phyloP scores from a whole-genome alignment of 2,329 filamentous ascomycete genomes.

The Cyphellophora europaea region DNA sequence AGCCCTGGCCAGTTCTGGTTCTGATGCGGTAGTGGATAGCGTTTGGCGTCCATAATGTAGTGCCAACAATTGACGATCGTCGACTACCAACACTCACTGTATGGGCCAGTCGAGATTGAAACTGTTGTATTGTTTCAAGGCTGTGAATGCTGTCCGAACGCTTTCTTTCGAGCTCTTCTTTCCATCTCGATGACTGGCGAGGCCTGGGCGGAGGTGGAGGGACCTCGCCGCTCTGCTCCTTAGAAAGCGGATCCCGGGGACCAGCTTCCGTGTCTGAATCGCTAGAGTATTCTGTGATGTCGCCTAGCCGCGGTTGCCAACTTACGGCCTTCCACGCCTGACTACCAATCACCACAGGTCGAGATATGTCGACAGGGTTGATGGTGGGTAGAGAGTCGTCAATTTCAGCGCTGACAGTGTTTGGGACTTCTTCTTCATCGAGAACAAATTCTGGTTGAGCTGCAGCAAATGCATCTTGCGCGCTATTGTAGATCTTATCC shows the following conservation, averaged over 20 bases:
- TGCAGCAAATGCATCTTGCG: not conserved
- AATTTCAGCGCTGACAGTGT: not conserved
- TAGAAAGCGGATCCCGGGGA: not conserved
- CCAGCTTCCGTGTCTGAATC: not conserved
- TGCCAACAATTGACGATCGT: not conserved
- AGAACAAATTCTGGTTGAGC: not conserved
- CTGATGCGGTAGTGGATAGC: not conserved
- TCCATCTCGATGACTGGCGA: not conserved
- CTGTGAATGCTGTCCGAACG: not conserved
- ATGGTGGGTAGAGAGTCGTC: not conserved
- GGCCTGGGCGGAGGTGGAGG: not conserved
- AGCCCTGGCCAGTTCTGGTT: not conserved
- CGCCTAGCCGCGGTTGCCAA: not conserved
- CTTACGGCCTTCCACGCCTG: not conserved
- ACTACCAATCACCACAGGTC: not conserved
- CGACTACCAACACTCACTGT: too few relatives aligned
- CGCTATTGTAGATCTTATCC: not conserved
- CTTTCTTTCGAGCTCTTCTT: not conserved
- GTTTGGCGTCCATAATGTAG: not conserved
- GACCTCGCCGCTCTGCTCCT: not conserved
- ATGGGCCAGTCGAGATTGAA: too few relatives aligned
- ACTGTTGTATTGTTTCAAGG: not conserved
- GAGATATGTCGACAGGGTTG: not conserved
- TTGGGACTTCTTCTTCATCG: not conserved
- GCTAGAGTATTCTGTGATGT: not conserved